These are phyloP conservation scores for Fusarium setosum DNA, from an alignment of 2,329 filamentous ascomycete species.

Conservation along the genomic window DNA sequence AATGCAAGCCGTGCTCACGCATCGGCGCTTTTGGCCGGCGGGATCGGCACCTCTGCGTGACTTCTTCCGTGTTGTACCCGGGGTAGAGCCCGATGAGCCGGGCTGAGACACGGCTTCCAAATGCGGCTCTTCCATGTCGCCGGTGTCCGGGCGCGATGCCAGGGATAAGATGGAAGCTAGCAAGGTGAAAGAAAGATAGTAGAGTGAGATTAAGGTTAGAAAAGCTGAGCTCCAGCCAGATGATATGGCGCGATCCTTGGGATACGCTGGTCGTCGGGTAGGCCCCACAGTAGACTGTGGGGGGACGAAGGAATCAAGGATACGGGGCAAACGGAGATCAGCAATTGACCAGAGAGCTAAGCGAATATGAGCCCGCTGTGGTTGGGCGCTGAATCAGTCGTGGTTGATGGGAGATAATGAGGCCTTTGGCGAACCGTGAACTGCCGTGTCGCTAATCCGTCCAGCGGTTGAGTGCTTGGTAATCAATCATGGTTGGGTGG, in stretches of 20 bases:
- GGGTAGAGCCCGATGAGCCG: conserved; percentile 20
- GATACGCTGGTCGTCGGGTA: conserved; percentile 3
- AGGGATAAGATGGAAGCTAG: background rate
- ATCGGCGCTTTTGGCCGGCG: conserved; percentile 74
- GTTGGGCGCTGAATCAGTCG: conserved; percentile 15
- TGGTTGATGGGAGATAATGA: conserved; percentile 12
- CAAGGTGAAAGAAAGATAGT: background rate
- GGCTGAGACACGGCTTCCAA: conserved; percentile 14
- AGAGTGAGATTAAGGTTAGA: background rate
- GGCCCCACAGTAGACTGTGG: conserved; percentile 25
- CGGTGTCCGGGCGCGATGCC: conserved; percentile 8
- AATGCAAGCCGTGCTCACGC: conserved; percentile 87
- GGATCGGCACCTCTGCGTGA: conserved; percentile 60
- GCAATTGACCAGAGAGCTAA: conserved; percentile 17
- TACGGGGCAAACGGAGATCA: conserved; percentile 22
- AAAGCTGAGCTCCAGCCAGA: background rate
- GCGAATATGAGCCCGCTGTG: conserved; percentile 19
- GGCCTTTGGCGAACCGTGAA: conserved; percentile 18
- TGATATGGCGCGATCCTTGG: conserved; percentile 23
- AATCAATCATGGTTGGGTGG: conserved; percentile 29
- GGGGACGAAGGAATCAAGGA: conserved; percentile 20
- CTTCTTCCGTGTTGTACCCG: conserved; percentile 55
- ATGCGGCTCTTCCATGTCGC: conserved; percentile 35
- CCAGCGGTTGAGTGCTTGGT: conserved; percentile 27
- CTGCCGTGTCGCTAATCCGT: conserved; percentile 27